These are phyloP conservation scores for Heritiera littoralis DNA, from an alignment of 345 rosid species.

Conservation along the genomic window DNA sequence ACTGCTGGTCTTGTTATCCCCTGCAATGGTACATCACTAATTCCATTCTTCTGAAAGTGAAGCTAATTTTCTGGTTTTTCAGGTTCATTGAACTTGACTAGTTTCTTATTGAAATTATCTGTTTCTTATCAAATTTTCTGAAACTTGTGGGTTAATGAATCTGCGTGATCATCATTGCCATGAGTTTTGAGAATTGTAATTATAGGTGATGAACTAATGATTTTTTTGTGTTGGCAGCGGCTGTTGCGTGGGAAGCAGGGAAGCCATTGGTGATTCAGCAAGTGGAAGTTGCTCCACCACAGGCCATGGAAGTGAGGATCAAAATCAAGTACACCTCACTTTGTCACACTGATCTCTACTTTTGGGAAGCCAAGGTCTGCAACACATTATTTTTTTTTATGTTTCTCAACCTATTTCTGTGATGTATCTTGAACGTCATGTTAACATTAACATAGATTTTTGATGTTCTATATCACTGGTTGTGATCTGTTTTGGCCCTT, in stretches of 20 bases:
- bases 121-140: background rate
- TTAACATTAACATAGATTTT: background rate
- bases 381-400: background rate
- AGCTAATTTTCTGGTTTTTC: background rate
- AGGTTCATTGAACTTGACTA: background rate
- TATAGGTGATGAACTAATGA: background rate
- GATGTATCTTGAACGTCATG: background rate
- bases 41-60: background rate
- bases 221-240: slow-evolving; percentile 28
- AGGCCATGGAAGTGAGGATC: slow-evolving; percentile 39
- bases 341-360: slow-evolving; percentile 41
- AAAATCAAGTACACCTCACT: slow-evolving; percentile 35
- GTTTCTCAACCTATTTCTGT: background rate
- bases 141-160: background rate
- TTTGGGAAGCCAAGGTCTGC: slow-evolving; percentile 38
- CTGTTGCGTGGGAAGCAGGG: slow-evolving; percentile 44
- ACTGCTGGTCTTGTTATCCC: slow-evolving; percentile 30
- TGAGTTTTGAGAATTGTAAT: background rate
- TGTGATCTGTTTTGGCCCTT: background rate
- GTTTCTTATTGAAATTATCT: background rate
- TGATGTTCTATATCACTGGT: no score
- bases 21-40: slow-evolving; percentile 29
- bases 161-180: background rate
- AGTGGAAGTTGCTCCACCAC: slow-evolving; percentile 46
- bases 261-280: slow-evolving; percentile 41